Percentiles rank a stretch among this genome's conserved stretches.
Conservation (phyloP, 2,329 filamentous ascomycete species). For the Claviceps citrina region DNA sequence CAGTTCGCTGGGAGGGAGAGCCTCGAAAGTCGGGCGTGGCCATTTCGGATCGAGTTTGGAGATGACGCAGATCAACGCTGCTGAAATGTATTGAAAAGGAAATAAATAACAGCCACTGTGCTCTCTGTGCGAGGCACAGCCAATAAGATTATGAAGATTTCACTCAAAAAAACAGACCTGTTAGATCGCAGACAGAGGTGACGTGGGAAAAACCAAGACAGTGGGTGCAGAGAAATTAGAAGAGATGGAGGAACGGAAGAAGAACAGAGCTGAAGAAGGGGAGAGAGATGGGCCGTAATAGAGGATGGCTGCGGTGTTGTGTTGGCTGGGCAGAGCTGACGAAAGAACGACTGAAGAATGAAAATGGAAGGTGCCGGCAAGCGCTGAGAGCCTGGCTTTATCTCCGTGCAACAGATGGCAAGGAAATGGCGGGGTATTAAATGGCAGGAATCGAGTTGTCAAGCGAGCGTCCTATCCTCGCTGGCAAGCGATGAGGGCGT, state of each 20-base stretch:
- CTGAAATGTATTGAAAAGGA: slow-evolving; percentile 7
- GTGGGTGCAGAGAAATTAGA: slow-evolving; percentile 8
- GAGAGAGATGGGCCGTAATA: too few relatives aligned
- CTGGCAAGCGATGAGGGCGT: neutral
- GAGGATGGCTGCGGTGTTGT: slow-evolving; percentile 6
- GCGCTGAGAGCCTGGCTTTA: slow-evolving; percentile 9
- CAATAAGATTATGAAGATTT: slow-evolving; percentile 15
- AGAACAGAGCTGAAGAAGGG: slow-evolving; percentile 2
- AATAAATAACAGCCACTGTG: slow-evolving; percentile 8
- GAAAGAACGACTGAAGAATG: slow-evolving; percentile 6
- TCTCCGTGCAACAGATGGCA: slow-evolving; percentile 8
- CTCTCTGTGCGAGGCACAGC: slow-evolving; percentile 5
- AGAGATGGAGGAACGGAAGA: slow-evolving; percentile 8
- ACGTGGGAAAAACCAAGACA: slow-evolving; percentile 10
- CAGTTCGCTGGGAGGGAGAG: slow-evolving; percentile 15
- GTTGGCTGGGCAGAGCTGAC: neutral
- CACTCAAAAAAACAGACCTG: slow-evolving; percentile 14
- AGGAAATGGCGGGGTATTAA: slow-evolving; percentile 9
- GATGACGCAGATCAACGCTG: slow-evolving; percentile 3
- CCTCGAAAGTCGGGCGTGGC: slow-evolving; percentile 14
- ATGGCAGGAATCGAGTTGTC: slow-evolving; percentile 11
- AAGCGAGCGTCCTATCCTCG: slow-evolving; percentile 6
- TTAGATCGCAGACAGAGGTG: slow-evolving; percentile 16
- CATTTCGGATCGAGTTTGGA: slow-evolving; percentile 12
- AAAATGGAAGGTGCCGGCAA: slow-evolving; percentile 14